Conservation (phyloP, 495 filamentous ascomycete species). For the Aspergillus sclerotioniger region DNA sequence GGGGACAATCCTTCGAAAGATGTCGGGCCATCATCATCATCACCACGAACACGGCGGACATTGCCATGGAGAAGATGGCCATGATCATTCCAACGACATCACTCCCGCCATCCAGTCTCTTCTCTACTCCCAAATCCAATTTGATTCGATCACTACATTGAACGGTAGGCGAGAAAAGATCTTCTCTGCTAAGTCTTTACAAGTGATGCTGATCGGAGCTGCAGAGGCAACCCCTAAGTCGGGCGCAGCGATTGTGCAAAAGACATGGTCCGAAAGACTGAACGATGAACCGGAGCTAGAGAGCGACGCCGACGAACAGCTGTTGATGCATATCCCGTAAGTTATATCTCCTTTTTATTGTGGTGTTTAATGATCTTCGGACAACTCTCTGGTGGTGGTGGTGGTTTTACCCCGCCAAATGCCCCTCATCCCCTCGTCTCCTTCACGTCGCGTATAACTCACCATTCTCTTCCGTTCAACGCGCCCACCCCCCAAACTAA, state of each 20-base stretch:
- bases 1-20: conserved; percentile 11
- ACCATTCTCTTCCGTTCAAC: neutral
- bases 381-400: conserved; percentile 7
- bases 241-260: conserved; percentile 75
- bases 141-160: conserved; percentile 77
- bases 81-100: conserved; percentile 88
- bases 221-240: conserved; percentile 59
- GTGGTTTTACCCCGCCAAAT: conserved; percentile 22
- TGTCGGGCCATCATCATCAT: conserved; percentile 43
- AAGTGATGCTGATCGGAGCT: conserved; percentile 10
- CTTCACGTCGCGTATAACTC: neutral
- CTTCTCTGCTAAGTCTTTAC: neutral
- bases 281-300: conserved; percentile 66
- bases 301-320: conserved; percentile 87
- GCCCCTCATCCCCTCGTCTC: conserved; percentile 21
- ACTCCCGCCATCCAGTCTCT: conserved; percentile 83
- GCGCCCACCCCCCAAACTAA: neutral
- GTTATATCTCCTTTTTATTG: conserved; percentile 28
- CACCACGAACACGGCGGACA: conserved; percentile 41
- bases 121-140: conserved; percentile 87
- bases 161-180: conserved; percentile 53
- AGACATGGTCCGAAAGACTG: conserved; percentile 83
- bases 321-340: conserved; percentile 90
- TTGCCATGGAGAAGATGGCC: conserved; percentile 44
- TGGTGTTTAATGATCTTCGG: neutral